Evolutionary conservation across 2,329 filamentous ascomycete species (phyloP).

Genomic region (Penicillium nordicum): DNA sequence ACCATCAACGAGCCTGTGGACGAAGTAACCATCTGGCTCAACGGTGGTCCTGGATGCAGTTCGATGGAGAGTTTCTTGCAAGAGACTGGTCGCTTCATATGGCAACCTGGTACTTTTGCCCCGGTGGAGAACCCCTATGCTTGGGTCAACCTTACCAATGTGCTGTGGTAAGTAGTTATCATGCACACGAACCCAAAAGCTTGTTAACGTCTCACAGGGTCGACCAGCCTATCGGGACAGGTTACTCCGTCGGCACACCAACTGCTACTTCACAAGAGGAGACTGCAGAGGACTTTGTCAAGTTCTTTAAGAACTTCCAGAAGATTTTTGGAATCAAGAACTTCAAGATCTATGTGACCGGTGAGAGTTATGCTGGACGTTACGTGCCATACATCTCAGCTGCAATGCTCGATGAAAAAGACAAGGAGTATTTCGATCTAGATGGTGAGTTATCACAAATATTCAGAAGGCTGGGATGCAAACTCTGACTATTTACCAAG

Average conservation of each 20-base stretch:
- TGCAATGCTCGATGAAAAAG: slow-evolving; percentile 67
- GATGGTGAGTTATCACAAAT: slow-evolving; percentile 43
- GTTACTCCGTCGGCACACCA: slow-evolving; percentile 64
- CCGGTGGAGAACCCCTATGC: slow-evolving; percentile 66
- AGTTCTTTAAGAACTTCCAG: slow-evolving; percentile 77
- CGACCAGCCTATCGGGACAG: slow-evolving; percentile 54
- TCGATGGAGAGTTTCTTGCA: slow-evolving; percentile 68
- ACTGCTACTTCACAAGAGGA: slow-evolving; percentile 66
- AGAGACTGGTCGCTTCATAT: slow-evolving; percentile 72
- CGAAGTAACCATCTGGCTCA: slow-evolving; percentile 46
- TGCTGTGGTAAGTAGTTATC: slow-evolving; percentile 62
- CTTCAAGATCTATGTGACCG: slow-evolving; percentile 70
- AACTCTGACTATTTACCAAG: slow-evolving; percentile 18
- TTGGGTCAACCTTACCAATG: slow-evolving; percentile 74
- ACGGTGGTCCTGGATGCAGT: slow-evolving; percentile 55
- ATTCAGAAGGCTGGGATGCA: not conserved
- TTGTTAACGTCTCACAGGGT: slow-evolving; percentile 20
- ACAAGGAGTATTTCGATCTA: slow-evolving; percentile 66
- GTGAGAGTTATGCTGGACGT: slow-evolving; percentile 68
- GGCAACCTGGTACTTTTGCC: slow-evolving; percentile 66
- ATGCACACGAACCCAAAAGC: not conserved
- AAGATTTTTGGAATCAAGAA: slow-evolving; percentile 65
- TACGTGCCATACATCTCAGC: slow-evolving; percentile 71
- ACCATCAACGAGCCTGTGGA: slow-evolving; percentile 44
- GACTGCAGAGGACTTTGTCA: slow-evolving; percentile 66